Base-by-base conservation (phyloP, 805 yeast genomes). In the Pichia gijzeniarum region DNA sequence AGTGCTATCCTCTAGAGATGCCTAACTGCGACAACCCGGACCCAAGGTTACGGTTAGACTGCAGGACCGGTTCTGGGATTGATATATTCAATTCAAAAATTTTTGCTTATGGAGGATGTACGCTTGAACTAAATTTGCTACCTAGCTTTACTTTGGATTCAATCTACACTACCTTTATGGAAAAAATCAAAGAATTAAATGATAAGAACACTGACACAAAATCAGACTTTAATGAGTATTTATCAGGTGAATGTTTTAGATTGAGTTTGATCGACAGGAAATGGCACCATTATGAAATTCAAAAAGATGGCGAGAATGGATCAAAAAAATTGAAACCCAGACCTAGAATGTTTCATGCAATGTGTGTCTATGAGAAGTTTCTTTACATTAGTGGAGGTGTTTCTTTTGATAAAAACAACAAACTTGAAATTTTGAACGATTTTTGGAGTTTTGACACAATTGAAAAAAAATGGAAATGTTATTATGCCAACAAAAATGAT, bases 361-460 rank as follows among this genome's bases (percentile, higher is more conserved):
- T 83, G 45, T 63, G 74, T 16, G 73, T 72, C 37, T 62, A 70
- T 44, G 74, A 72, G 31, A 71, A 76, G 38, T 68, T 72, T 37
- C 48, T 83, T 2, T 84, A 74, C 57, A 54, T 82, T 2, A 78
- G 73, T 56, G 93, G 95, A 25, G 95, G 95, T 1, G 58, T 85
- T 25, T 60, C 66, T 0, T 63, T 76, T 8, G 65, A 68, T 37
- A 60, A 62, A 31, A 58, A 60, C 35, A 69, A 67, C 40, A 28
- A 45, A 21, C 50, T 73, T 14, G 57, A 60, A 12, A 77, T 85
- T 0, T 59, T 73, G 5, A 80, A 80, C 53, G 93, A 85, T 53
- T 61, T 82, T 21, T 85, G 93, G 91, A 73, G 73, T 53, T 77
- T 81, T 52, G 74, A 80, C 57, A 59, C 80, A 35, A 70, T 68